Base-by-base conservation (phyloP, 192 early-diverging fungal species). In the Allomyces javanicus region DNA sequence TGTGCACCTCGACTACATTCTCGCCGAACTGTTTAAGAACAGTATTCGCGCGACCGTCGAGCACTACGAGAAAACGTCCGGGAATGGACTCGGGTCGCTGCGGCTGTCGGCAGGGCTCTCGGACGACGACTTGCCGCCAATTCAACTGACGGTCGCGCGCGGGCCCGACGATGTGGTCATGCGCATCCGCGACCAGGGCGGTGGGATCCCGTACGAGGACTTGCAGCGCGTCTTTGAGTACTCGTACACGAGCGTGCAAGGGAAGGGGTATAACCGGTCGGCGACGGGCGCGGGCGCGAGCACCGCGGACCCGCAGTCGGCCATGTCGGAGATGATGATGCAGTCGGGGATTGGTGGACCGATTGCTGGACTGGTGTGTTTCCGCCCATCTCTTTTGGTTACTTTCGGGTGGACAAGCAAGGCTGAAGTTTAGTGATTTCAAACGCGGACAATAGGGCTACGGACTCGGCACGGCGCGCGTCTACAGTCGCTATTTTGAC, bases 401-500 rank as follows among this genome's bases (percentile, higher is more conserved):
- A 4, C 24, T 12, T 10, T n/a, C 4, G 11, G 19, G 14, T 25
- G 24, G 21, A 33, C 4, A 63, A 23, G 21, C 19, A 7, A 63
- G 23, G n/a, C 17, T 33, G 61, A 55, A 3, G 2, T 40, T 9
- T 40, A 40, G 33, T 9, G 33, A 40, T 9, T 7, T 4, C 58
- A 33, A 21, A n/a, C 19, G 10, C 3, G 5, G 55, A 43, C 77
- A 25, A 81, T 83, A 87, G 23, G 85, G 85, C 26, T 88, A 82
- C 78, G 91, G 94, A 14, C 73, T 97, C 55, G 91, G 91, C 11
- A 85, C 92, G 83, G 86, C 89, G 3, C 75, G 87, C 22, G 82
- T 92, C 44, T 94, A 94, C 75, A 87, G 92, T 24, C 79, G 84
- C 43, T 97, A 97, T 66, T 97, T 97, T 84, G 92, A 90, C 61